Percentiles rank a stretch among this genome's conserved stretches.
Evolutionary conservation across 192 early-diverging fungal species (phyloP).

Genomic region (Coemansia javaensis): DNA sequence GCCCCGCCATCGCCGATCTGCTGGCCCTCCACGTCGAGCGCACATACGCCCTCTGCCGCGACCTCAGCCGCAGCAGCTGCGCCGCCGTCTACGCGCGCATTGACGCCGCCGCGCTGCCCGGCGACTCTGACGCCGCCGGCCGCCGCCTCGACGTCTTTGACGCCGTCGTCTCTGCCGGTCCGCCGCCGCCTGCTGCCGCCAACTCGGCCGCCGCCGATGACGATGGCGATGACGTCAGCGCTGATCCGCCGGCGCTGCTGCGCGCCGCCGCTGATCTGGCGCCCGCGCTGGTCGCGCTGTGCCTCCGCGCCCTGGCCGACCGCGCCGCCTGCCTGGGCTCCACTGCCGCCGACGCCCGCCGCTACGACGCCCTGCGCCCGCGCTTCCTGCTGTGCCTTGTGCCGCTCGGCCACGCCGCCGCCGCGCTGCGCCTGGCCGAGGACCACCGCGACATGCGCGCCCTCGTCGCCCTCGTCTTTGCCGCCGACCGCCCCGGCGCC

Average conservation of each 20-base stretch:
- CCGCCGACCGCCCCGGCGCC: constrained; percentile 18
- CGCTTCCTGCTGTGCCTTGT: constrained; percentile 39
- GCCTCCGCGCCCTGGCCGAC: constrained; percentile 32
- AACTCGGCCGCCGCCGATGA: neutral
- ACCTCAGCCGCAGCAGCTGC: constrained; percentile 23
- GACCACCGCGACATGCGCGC: constrained; percentile 36
- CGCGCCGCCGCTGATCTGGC: constrained; percentile 34
- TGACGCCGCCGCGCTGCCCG: constrained; percentile 13
- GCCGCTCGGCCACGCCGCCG: constrained; percentile 23
- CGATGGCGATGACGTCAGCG: constrained; percentile 17
- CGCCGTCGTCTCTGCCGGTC: constrained; percentile 19
- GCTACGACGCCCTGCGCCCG: constrained; percentile 26
- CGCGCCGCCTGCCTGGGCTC: constrained; percentile 15
- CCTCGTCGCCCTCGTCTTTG: constrained; percentile 34
- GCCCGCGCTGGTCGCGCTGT: constrained; percentile 33
- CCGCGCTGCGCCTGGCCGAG: constrained; percentile 41
- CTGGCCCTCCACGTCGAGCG: constrained; percentile 20
- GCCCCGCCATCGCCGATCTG: constrained; percentile 11
- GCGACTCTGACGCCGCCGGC: constrained; percentile 7
- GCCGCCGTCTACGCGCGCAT: constrained; percentile 35
- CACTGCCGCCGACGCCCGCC: neutral
- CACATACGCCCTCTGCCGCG: constrained; percentile 31
- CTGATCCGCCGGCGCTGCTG: constrained; percentile 29
- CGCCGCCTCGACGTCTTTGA: constrained; percentile 13
- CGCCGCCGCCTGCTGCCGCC: constrained; percentile 2